phyloP scores from a whole-genome alignment of 1,284 basidiomycete species.

The Leccinum subspadiceum region DNA sequence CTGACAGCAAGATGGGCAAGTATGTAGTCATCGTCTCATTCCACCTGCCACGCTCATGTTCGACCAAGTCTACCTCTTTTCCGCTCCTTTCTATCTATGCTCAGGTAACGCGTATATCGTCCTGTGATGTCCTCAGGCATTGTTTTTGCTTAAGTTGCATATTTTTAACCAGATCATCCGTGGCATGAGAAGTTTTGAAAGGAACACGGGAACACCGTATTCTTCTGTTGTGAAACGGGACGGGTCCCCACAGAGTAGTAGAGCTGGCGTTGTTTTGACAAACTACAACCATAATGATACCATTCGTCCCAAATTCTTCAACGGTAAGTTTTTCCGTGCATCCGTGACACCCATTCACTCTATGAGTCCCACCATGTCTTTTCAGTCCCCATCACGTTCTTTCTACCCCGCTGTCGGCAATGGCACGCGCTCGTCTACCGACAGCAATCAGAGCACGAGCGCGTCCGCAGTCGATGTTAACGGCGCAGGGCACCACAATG shows the following conservation, averaged over 20 bases:
- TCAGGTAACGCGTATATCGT: neutral
- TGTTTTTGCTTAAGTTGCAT: neutral
- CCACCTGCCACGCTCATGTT: no score
- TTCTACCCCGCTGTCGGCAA: conserved; percentile 23
- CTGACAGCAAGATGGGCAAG: no score
- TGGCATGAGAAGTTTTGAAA: neutral
- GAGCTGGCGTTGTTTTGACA: neutral
- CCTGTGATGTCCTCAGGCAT: neutral
- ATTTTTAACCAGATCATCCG: neutral
- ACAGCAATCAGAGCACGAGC: conserved; percentile 25
- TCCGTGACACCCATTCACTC: no score
- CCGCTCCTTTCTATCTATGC: no score
- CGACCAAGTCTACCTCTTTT: no score
- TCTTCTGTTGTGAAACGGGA: neutral
- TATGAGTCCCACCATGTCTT: conserved; percentile 14
- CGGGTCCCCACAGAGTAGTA: neutral
- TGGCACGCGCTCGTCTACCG: conserved; percentile 25
- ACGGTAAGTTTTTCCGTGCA: no score
- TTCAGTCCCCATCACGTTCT: conserved; percentile 18
- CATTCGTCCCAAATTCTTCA: no score
- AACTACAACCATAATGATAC: neutral
- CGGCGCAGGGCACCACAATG: conserved; percentile 15
- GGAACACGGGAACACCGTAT: neutral
- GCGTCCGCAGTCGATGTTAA: conserved; percentile 8
- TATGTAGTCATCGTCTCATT: no score